Percentiles rank a stretch among this genome's conserved stretches.
Evolutionary conservation across 768 basidiomycete species (phyloP).

Genomic region (Phylloporus scabripes): DNA sequence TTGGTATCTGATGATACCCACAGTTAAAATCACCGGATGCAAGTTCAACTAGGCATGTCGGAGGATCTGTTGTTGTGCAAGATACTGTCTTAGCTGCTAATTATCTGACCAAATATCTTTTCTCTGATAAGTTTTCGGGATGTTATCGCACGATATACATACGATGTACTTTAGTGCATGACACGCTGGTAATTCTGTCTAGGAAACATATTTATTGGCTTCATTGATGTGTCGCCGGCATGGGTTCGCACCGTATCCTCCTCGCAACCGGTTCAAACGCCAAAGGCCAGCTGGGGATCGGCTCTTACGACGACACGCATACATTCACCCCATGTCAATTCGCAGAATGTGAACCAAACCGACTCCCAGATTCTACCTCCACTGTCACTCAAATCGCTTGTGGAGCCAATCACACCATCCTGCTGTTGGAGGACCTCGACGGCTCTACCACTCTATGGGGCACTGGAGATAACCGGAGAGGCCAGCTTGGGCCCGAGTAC

Average conservation of each 20-base stretch:
- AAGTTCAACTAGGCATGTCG: slow-evolving; percentile 35
- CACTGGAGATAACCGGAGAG: slow-evolving; percentile 62
- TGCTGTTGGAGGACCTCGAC: slow-evolving; percentile 45
- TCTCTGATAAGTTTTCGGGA: not conserved
- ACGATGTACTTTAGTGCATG: slow-evolving; percentile 16
- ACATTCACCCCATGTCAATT: slow-evolving; percentile 37
- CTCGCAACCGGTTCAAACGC: slow-evolving; percentile 46
- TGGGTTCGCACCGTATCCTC: slow-evolving; percentile 17
- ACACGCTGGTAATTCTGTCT: not conserved
- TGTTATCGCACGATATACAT: slow-evolving; percentile 10
- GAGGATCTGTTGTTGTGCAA: not conserved
- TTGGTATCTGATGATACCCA: slow-evolving; percentile 2
- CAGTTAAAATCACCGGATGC: slow-evolving; percentile 56
- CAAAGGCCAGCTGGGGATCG: slow-evolving; percentile 42
- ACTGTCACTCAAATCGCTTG: slow-evolving; percentile 50
- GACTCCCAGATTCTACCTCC: slow-evolving; percentile 21
- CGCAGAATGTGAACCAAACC: slow-evolving; percentile 11
- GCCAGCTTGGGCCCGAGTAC: slow-evolving; percentile 61
- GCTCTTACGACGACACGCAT: slow-evolving; percentile 35
- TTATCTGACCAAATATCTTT: slow-evolving; percentile 15
- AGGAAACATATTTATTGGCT: too few species aligned
- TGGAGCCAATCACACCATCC: slow-evolving; percentile 77
- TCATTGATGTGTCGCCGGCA: not conserved
- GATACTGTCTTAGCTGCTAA: not conserved
- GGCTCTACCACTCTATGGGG: slow-evolving; percentile 55